Evolutionary conservation across 768 basidiomycete species (phyloP), one percentile per base, ranked within the genome.

Genomic region (Boletus edulis): DNA sequence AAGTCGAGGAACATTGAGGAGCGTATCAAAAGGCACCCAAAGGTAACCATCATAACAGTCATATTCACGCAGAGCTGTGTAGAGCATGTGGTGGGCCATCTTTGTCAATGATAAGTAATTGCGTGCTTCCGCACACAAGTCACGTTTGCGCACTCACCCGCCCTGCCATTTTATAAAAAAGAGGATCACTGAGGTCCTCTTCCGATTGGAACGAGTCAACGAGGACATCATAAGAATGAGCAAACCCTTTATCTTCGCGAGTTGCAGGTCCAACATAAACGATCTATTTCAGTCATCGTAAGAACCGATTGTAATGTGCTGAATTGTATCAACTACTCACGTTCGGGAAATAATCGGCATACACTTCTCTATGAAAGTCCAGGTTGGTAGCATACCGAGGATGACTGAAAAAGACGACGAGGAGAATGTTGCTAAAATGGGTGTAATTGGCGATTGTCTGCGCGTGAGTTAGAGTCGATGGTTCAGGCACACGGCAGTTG

Each of bases 61-160:
- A 48, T 76, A 61, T 46, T 75, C 76, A 42, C 67, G 67, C 51
- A 81, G 49, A 34, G 73, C 77, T 4, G 77, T 81, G 58, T 78
- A 78, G 11, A 81, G 68, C 78, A 80, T 81, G 55, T 81, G 80
- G 51, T 81, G 79, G 7, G 78, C 80, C 80, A 79, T 76, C 69
- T 64, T 46, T 68, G 14, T 17, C 29, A 37, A 45, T 15, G 17
- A 38, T 64, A 34, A 57, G 37, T 4, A 15, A 49, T 38, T 15
- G 48, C 2, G 22, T 22, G 17, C 29, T 22, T 15, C 43, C 11
- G 49, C 13, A 45, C 13, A 45, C 5, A 20, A 15, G 32, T 18
- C 39, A 46, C 14, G 10, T 34, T 34, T n/a, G n/a, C 31, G 37
- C 38, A 62, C 71, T 49, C 55, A 78, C 75, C 50, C 78, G 65